Evolutionary conservation across 1,139 yeast genomes (phyloP), one percentile per base, ranked within the genome.

Genomic region (Lodderomyces metapsilosis): DNA sequence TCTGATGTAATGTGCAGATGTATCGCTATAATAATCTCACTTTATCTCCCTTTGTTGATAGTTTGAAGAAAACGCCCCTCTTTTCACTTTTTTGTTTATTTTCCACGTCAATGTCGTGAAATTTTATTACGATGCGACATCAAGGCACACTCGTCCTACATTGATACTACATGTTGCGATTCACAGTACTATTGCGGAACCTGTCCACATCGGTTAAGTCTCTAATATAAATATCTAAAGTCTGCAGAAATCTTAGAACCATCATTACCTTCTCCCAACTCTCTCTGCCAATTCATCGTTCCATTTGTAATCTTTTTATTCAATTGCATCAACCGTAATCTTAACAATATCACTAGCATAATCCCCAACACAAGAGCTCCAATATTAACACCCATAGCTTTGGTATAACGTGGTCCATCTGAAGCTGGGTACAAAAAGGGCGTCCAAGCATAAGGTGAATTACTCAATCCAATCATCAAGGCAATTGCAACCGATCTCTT

Each of bases 371-470:
- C 61, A 30, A 75, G 56, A 48, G 74, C 75, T 2, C 58, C 80
- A 62, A 75, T 68, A 57, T 75, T 75, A 50, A 79, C 73, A 15
- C 66, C 56, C 48, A 74, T 72, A 2, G 80, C 80, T 18, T 63
- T 59, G 41, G 67, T 52, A 49, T 71, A 76, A 39, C 71, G 61
- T 32, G 80, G 81, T 22, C 70, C 73, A 27, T 57, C 61, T 17
- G 63, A 46, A 2, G 59, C 38, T 20, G 77, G 77, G 48, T 75
- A 76, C 43, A 76, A 60, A 54, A 70, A 76, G 2, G 80, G 61
- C 48, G 74, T 76, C 80, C 81, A 75, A 43, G 75, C 74, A 3
- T 78, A 73, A 1, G 80, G 74, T 6, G 79, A 71, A 52, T 76
- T n/a, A n/a, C n/a, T n/a, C n/a, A n/a, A n/a, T n/a, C n/a, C n/a